These are phyloP conservation scores for Neurospora africana DNA, from an alignment of 495 filamentous ascomycete genomes.

Conservation along the genomic window DNA sequence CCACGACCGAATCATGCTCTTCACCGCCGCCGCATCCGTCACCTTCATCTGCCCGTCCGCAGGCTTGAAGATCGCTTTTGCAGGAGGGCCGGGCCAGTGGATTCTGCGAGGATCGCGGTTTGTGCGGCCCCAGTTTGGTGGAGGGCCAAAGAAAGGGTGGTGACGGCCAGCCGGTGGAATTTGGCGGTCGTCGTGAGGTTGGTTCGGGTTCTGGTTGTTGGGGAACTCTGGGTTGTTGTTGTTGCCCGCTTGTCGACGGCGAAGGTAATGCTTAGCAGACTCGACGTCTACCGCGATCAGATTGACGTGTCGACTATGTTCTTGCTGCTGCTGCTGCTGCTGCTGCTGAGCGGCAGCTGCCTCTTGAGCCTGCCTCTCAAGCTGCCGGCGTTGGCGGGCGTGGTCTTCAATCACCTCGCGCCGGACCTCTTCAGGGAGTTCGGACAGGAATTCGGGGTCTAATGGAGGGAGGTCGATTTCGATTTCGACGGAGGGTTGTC, in stretches of 20 bases:
- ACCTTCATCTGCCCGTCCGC: neutral
- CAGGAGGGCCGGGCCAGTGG: neutral
- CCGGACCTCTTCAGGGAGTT: slow-evolving; percentile 71
- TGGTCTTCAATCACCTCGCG: slow-evolving; percentile 67
- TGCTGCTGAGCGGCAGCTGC: neutral
- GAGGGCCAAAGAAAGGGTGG: slow-evolving; percentile 2
- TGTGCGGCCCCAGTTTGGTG: neutral
- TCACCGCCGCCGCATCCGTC: slow-evolving; percentile 7
- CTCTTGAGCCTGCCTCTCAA: slow-evolving; percentile 24
- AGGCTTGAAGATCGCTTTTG: neutral
- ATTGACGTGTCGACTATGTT: neutral
- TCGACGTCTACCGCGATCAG: neutral
- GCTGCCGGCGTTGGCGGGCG: slow-evolving; percentile 36
- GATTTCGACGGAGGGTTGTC: neutral
- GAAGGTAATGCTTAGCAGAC: neutral
- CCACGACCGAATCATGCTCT: slow-evolving; percentile 51
- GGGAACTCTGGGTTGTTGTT: neutral
- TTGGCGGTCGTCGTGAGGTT: neutral
- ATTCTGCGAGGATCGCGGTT: neutral
- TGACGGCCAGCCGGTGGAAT: slow-evolving; percentile 4
- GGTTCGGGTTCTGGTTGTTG: neutral
- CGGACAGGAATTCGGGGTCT: slow-evolving; percentile 65
- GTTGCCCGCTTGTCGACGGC: neutral
- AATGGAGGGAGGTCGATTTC: slow-evolving; percentile 16
- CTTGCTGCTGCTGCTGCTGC: neutral